A percentile compares a stretch with the other conserved stretches of the same genome.
These are phyloP conservation scores for Verticillium isaacii DNA, from an alignment of 2,329 filamentous ascomycete species.

Conservation along the genomic window DNA sequence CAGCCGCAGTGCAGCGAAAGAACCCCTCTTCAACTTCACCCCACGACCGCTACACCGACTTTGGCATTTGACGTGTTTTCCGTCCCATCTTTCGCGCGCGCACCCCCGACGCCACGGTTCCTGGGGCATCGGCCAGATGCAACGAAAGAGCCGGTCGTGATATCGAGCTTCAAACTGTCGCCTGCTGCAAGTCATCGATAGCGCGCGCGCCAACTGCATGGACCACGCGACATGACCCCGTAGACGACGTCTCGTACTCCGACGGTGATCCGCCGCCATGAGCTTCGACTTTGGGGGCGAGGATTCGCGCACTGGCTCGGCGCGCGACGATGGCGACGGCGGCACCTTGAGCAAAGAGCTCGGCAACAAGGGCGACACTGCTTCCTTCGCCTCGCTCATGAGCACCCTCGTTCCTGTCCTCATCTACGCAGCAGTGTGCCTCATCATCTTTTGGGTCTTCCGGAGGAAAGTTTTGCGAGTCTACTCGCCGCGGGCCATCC, in stretches of 20 bases:
- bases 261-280: background rate
- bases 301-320: slow-evolving; percentile 38
- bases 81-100: background rate
- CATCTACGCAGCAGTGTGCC: slow-evolving; percentile 40
- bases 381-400: slow-evolving; percentile 35
- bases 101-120: background rate
- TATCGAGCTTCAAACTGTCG: background rate
- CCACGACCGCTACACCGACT: background rate
- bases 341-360: slow-evolving; percentile 30
- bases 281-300: slow-evolving; percentile 6
- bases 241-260: background rate
- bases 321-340: slow-evolving; percentile 32
- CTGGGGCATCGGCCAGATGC: background rate
- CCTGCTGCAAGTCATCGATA: background rate
- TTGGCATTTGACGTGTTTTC: background rate
- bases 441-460: slow-evolving; percentile 46
- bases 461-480: slow-evolving; percentile 45
- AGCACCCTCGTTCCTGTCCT: slow-evolving; percentile 50
- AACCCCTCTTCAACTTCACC: background rate
- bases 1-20: background rate
- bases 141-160: no score
- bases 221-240: background rate
- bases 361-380: slow-evolving; percentile 28
- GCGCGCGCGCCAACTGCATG: background rate
- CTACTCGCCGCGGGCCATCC: slow-evolving; percentile 50